These are phyloP conservation scores for Saturnispora gosingensis DNA, from an alignment of 805 yeast species.

Conservation along the genomic window DNA sequence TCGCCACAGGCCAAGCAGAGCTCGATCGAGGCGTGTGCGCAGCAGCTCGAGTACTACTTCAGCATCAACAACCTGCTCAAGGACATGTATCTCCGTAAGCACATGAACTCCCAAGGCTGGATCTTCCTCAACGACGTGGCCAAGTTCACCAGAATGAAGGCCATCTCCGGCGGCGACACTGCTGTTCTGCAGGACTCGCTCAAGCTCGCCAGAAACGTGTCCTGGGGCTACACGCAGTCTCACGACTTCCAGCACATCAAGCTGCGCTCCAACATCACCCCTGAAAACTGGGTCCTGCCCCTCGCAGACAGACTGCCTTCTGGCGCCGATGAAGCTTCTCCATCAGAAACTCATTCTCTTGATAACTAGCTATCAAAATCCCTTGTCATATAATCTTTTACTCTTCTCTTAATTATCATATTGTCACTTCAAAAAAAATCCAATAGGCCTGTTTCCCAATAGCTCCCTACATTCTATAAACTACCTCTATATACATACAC, in stretches of 20 bases:
- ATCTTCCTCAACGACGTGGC: constrained; percentile 55
- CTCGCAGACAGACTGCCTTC: constrained; percentile 35
- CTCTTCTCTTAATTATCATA: background rate
- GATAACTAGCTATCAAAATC: background rate
- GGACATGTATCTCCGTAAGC: constrained; percentile 73
- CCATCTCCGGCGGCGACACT: constrained; percentile 48
- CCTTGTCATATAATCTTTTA: background rate
- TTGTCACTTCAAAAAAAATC: background rate
- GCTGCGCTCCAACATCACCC: constrained; percentile 51
- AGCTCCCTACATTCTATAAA: background rate
- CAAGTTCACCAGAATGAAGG: constrained; percentile 66
- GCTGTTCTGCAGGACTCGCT: constrained; percentile 47
- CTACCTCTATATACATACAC: background rate
- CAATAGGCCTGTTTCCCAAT: no score
- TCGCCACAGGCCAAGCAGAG: constrained; percentile 9
- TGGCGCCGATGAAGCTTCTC: constrained; percentile 30
- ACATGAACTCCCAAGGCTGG: constrained; percentile 73
- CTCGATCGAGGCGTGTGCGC: constrained; percentile 21
- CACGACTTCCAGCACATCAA: constrained; percentile 31
- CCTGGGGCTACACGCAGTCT: constrained; percentile 24
- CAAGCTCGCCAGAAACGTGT: constrained; percentile 38
- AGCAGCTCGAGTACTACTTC: constrained; percentile 85
- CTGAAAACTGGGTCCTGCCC: constrained; percentile 64
- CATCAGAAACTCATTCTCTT: background rate
- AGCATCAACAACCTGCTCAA: constrained; percentile 78